These are phyloP conservation scores for Fusarium globosum DNA, from an alignment of 2,329 filamentous ascomycete genomes.

Conservation along the genomic window DNA sequence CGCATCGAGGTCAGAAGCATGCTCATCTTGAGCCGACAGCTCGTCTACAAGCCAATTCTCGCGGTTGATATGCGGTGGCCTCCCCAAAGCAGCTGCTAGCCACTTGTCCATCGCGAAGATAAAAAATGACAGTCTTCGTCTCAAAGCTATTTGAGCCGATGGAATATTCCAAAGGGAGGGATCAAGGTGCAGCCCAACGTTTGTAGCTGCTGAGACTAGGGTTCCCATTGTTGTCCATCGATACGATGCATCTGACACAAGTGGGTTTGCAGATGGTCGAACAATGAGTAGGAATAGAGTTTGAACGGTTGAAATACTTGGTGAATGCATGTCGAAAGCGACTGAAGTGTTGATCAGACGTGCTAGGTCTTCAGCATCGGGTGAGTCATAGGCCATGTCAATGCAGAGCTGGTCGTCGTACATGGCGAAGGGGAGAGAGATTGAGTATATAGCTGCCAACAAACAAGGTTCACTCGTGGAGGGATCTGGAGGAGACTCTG, in stretches of 20 bases:
- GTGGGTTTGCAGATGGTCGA: not conserved
- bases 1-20: not conserved
- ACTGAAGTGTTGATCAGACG: not conserved
- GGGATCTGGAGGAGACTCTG: not conserved
- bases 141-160: not conserved
- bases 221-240: not conserved
- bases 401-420: slow-evolving; percentile 10
- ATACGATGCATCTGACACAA: not conserved
- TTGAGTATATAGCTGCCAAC: not conserved
- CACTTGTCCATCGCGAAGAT: not conserved
- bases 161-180: not conserved
- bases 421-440: not conserved
- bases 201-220: not conserved
- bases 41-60: not conserved
- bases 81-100: slow-evolving; percentile 2
- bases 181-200: not conserved
- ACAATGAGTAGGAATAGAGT: not conserved
- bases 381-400: slow-evolving; percentile 8
- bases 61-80: not conserved
- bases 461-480: not conserved
- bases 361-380: not conserved
- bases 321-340: not conserved
- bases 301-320: not conserved
- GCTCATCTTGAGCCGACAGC: not conserved
- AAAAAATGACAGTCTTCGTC: not conserved